Percentiles rank a stretch among this genome's conserved stretches.
Evolutionary conservation across 768 basidiomycete genomes (phyloP).

Genomic region (Grammothele lineata): DNA sequence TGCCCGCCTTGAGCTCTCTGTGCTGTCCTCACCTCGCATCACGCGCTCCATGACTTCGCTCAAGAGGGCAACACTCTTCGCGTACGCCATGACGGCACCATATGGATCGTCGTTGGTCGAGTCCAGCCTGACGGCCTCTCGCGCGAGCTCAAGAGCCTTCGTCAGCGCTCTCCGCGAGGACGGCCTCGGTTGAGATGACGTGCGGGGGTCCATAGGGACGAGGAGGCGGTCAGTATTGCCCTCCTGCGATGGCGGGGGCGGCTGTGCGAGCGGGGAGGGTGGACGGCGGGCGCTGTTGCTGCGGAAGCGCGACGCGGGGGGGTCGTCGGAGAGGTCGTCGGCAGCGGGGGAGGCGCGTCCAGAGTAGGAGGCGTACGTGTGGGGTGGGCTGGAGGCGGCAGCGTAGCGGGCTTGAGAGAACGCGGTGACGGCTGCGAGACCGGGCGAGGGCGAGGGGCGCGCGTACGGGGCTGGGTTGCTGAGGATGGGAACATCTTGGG

Average conservation of each 20-base stretch:
- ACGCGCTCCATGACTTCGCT: constrained; percentile 94
- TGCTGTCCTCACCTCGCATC: constrained; percentile 77
- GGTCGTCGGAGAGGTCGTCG: constrained; percentile 54
- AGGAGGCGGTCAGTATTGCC: constrained; percentile 41
- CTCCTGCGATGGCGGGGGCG: constrained; percentile 31
- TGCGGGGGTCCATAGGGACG: constrained; percentile 33
- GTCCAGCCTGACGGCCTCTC: constrained; percentile 86
- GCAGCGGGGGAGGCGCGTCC: constrained; percentile 28
- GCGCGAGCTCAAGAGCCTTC: constrained; percentile 79
- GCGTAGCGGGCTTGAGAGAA: constrained; percentile 60
- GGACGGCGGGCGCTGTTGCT: background rate
- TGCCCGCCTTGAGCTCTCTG: constrained; percentile 53
- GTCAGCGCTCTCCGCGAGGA: constrained; percentile 87
- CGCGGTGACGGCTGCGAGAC: constrained; percentile 53
- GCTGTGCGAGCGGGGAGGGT: constrained; percentile 11
- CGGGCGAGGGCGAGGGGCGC: constrained; percentile 41
- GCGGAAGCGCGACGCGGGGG: constrained; percentile 48
- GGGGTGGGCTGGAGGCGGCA: too few relatives aligned
- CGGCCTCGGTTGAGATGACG: constrained; percentile 51
- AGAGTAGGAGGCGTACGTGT: constrained; percentile 27
- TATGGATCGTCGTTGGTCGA: constrained; percentile 85
- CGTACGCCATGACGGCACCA: constrained; percentile 86
- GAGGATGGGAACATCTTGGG: constrained; percentile 15
- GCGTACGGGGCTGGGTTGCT: constrained; percentile 21
- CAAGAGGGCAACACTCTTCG: constrained; percentile 78